Evolutionary conservation across 2,329 filamentous ascomycete species (phyloP), one percentile per base, ranked within the genome.

Genomic region (Gnomoniopsis smithogilvyi): DNA sequence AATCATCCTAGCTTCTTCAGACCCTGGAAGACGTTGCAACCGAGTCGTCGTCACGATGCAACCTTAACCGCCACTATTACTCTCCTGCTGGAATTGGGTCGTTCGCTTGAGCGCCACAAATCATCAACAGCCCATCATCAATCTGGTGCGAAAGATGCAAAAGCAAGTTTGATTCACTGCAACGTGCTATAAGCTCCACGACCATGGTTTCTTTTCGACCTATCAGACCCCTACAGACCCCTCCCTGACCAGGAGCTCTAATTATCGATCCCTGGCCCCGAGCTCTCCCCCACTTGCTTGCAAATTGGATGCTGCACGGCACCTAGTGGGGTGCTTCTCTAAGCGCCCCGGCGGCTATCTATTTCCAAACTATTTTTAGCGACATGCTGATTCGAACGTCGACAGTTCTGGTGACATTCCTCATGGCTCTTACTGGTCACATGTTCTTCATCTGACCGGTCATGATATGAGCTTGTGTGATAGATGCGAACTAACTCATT

Each of bases 261-360:
- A 41, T 54, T 50, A 48, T 54, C 43, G 36, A 43, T 48, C 30
- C 56, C 51, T 54, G 41, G 36, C 51, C 22, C 38, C 21, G n/a
- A 41, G 41, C 41, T 19, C 15, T 12, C 14, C 43, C 45, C 45
- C 45, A 47, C 45, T 47, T 24, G 24, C 47, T 50, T 50, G 24
- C 47, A 30, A 45, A 17, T 19, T 41, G 50, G 36, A 53, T 45
- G 38, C 51, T 47, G 56, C 50, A 58, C 26, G 26, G 33, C 15
- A 33, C 47, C 47, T 45, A 43, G 52, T 48, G 53, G 51, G 51
- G 58, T 43, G 24, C 34, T 21, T 52, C 45, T 41, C 43, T 60
- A 56, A 60, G 51, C 58, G 58, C 52, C 58, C 30, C 41, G 58
- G 58, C 58, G 58, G 58, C 58, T 60, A 56, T 51, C 48, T 50